Conservation (phyloP, 306 rosid genomes). For the Vigna mungo region DNA sequence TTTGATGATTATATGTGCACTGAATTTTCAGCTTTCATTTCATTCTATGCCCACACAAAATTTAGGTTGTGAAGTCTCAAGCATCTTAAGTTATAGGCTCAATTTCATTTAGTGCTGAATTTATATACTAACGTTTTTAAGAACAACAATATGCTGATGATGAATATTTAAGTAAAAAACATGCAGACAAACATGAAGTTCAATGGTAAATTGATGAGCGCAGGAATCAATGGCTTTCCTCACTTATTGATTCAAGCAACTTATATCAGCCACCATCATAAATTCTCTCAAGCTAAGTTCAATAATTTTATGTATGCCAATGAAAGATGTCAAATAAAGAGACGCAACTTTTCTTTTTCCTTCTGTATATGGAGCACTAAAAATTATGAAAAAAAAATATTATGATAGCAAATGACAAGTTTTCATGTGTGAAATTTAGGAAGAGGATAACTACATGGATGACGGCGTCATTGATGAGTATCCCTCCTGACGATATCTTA, state of each 20-base stretch:
- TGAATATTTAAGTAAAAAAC: background rate
- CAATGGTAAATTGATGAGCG: too few relatives aligned
- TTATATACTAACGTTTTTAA: background rate
- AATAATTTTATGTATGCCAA: background rate
- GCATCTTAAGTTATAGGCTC: background rate
- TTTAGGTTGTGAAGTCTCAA: background rate
- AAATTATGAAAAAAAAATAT: conserved; percentile 3
- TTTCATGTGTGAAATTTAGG: conserved; percentile 19
- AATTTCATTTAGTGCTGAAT: background rate
- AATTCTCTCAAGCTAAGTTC: background rate
- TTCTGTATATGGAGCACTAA: background rate
- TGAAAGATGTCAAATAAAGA: background rate
- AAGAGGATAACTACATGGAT: conserved; percentile 60
- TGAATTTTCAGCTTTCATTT: background rate
- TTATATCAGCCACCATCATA: conserved; percentile 4
- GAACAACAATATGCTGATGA: background rate
- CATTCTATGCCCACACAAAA: background rate
- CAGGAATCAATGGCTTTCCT: background rate
- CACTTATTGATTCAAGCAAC: background rate
- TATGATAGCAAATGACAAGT: background rate
- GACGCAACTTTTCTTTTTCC: background rate
- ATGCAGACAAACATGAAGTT: background rate
- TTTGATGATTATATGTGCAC: background rate
- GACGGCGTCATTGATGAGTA: conserved; percentile 80
- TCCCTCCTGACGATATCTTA: conserved; percentile 84